Base-by-base conservation (phyloP, 2,329 filamentous ascomycete genomes). In the Davidsoniella neocaledoniae region DNA sequence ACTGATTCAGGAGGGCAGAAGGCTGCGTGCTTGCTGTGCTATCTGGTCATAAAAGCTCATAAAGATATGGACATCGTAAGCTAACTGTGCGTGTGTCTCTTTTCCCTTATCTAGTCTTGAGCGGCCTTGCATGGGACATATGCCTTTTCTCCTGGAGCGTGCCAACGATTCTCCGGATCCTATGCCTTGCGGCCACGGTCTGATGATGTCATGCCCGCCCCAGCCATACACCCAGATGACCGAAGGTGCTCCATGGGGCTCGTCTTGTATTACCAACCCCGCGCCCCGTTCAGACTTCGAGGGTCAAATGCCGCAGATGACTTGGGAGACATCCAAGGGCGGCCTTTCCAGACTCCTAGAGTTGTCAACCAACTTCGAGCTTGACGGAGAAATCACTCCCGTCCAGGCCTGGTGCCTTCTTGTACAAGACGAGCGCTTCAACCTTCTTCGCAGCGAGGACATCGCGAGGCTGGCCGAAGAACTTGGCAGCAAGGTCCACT, bases 391-490 rank as follows among this genome's bases (percentile, higher is more conserved):
- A 65, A 85, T 96, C 58, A 96, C 90, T 16, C 91, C 91, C 0
- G 84, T 95, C 56, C 94, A 94, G 86, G 88, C 88, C 0, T 90
- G 91, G 78, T 83, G 86, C 46, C 83, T 85, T 66, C 73, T 96
- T 46, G 68, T 86, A 54, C 73, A 71, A 43, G 81, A 91, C 63
- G 76, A 82, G 37, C 71, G 81, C 54, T 78, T 88, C 55, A 61
- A 62, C 4, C 77, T 82, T 56, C 66, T 95, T 56, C 76, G 69
- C 14, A 64, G 67, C 47, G 72, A 76, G 38, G 86, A 95, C 59
- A 77, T 94, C 57, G 70, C 74, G 57, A 73, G 69, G 54, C 70
- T 95, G 56, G 79, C 83, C 46, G 78, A 80, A 46, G 83, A 86
- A 52, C 70, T 96, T 51, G 70, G 76, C 57, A 73, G 74, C 51